Evolutionary conservation across 2,329 filamentous ascomycete genomes (phyloP), one percentile per base, ranked within the genome.

Genomic region (Akanthomyces uredinophilus): DNA sequence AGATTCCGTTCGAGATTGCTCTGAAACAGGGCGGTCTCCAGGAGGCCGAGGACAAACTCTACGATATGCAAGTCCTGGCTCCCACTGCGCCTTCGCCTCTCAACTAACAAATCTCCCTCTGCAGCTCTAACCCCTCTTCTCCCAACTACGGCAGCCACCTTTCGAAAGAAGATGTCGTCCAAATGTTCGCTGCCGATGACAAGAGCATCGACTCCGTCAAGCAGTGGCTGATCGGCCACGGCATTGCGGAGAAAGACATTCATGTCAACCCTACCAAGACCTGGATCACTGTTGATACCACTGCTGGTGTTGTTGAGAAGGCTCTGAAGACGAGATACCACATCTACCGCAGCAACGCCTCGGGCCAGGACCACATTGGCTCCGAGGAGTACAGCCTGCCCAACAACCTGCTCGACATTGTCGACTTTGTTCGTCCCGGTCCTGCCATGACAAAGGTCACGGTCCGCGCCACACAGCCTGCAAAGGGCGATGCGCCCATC

Each of bases 281-380:
- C 55, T 86, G 83, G 81, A 68, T 86, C 22, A 73, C 77, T 13
- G 84, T 86, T 68, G 77, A 83, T 61, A 81, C 82, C 10, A 81
- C 81, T 6, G 79, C 80, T 3, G 72, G 77, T 41, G 80, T 87
- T 68, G 77, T 81, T 6, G 83, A 86, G 69, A 69, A 71, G 22
- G 74, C 86, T 20, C 75, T 86, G 53, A 77, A 78, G 65, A 79
- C 83, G 7, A 73, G 82, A 62, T 85, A 83, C 66, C 78, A 83
- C 65, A 69, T 80, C 49, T 84, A 81, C 67, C 72, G 77, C 65
- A 78, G 83, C 65, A 54, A 49, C 11, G 66, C 68, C 11, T 64
- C 68, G 1, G 63, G 75, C 60, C 64, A 70, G 22, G 65, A 66
- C 20, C 77, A 78, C 63, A 65, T 79, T 47, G 78, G 77, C 4